phyloP scores from a whole-genome alignment of 2,329 filamentous ascomycete species.

The Sarocladiaceae sp. region DNA sequence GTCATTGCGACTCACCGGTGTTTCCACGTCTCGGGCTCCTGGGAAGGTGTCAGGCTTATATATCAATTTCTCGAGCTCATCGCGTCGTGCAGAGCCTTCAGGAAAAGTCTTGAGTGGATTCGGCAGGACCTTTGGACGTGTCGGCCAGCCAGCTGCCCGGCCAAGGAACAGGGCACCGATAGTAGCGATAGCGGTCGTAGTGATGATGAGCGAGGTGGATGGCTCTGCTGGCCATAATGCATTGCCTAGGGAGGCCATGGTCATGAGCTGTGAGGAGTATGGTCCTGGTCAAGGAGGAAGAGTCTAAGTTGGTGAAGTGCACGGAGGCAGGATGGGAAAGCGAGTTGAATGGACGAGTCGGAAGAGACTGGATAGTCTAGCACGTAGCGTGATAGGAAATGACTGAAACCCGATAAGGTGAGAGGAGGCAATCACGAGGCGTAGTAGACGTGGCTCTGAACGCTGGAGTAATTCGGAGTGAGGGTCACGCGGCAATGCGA shows the following conservation, averaged over 20 bases:
- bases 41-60: slow-evolving; percentile 69
- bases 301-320: no score
- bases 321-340: no score
- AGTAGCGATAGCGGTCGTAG: slow-evolving; percentile 35
- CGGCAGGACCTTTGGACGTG: slow-evolving; percentile 32
- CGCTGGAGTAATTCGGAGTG: neutral
- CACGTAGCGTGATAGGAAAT: slow-evolving; percentile 2
- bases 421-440: slow-evolving; percentile 1
- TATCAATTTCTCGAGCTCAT: slow-evolving; percentile 31
- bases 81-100: slow-evolving; percentile 15
- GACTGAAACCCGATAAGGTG: neutral
- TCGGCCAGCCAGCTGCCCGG: slow-evolving; percentile 35
- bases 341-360: neutral
- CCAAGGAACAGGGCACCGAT: slow-evolving; percentile 27
- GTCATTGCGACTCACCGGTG: slow-evolving; percentile 48
- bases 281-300: no score
- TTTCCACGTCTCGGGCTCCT: slow-evolving; percentile 67
- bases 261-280: neutral
- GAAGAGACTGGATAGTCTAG: neutral
- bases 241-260: slow-evolving; percentile 6
- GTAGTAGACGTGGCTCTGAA: neutral
- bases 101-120: slow-evolving; percentile 41
- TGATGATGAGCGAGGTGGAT: slow-evolving; percentile 27
- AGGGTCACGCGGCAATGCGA: neutral
- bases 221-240: slow-evolving; percentile 10